Evolutionary conservation across 352 stramenopile genomes (phyloP).

Genomic region (Globisporangium camurandrum): DNA sequence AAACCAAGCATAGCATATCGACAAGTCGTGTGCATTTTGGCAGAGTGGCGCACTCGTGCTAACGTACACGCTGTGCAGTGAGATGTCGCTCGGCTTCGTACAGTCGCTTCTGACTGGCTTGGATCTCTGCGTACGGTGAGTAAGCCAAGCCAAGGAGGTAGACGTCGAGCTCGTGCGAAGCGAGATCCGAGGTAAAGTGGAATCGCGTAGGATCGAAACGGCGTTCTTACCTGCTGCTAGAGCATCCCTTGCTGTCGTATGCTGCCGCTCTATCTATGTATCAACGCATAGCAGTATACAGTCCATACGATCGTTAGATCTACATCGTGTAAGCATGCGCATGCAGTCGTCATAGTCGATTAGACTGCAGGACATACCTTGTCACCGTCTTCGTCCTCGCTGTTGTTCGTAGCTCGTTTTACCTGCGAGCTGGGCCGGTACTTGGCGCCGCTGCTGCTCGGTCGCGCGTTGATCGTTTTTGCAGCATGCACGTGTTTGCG

Average conservation of each 20-base stretch:
- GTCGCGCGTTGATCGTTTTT: conserved; percentile 10
- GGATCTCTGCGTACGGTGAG: conserved; percentile 4
- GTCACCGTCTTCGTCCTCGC: conserved; percentile 5
- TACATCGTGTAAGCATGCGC: neutral
- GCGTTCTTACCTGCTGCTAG: neutral
- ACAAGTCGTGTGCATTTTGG: too few species aligned
- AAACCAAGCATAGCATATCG: neutral
- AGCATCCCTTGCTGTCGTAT: neutral
- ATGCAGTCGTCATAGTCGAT: too few species aligned
- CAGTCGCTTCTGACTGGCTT: conserved; percentile 19
- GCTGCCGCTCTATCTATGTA: neutral
- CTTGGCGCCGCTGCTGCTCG: neutral
- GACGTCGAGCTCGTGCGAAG: neutral
- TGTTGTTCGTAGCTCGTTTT: neutral
- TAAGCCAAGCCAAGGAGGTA: too few species aligned
- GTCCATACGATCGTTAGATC: neutral
- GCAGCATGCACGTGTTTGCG: conserved; percentile 28
- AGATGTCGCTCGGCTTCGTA: conserved; percentile 26
- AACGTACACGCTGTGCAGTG: conserved; percentile 21
- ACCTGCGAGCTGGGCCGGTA: neutral
- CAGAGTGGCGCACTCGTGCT: neutral
- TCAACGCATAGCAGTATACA: neutral
- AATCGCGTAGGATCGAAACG: too few species aligned
- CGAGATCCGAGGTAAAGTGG: neutral
- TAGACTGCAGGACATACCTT: conserved; percentile 1